phyloP scores from a whole-genome alignment of 768 basidiomycete genomes.

The Mycena chlorophos region DNA sequence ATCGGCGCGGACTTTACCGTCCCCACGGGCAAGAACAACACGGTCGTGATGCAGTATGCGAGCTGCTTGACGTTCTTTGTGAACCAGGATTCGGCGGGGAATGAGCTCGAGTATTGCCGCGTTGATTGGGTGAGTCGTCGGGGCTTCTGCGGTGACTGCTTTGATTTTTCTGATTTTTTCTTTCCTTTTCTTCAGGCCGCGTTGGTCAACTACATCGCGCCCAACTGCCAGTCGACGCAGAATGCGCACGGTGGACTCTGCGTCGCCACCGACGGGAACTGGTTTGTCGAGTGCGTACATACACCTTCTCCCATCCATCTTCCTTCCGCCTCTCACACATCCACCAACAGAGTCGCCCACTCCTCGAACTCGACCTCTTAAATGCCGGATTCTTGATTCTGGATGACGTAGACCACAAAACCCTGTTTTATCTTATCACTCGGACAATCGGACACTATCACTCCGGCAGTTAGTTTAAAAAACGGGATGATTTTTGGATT shows the following conservation, averaged over 20 bases:
- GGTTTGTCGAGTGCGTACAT: slow-evolving; percentile 59
- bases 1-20: slow-evolving; percentile 38
- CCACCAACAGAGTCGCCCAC: too few species aligned
- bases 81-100: slow-evolving; percentile 41
- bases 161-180: slow-evolving; percentile 25
- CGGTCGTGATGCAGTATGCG: slow-evolving; percentile 41
- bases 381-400: too few species aligned
- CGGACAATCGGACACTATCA: too few species aligned
- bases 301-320: too few species aligned
- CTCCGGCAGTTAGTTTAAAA: too few species aligned
- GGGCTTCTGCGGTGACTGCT: not conserved
- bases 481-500: too few species aligned
- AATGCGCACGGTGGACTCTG: slow-evolving; percentile 54
- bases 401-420: too few species aligned
- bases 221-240: slow-evolving; percentile 48
- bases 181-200: slow-evolving; percentile 30
- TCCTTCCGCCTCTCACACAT: too few species aligned
- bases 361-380: too few species aligned
- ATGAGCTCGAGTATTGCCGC: slow-evolving; percentile 50
- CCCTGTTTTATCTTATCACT: too few species aligned
- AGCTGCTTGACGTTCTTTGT: slow-evolving; percentile 50
- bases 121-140: slow-evolving; percentile 42
- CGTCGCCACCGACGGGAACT: slow-evolving; percentile 45
- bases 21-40: slow-evolving; percentile 36
- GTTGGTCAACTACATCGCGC: slow-evolving; percentile 42